These are phyloP conservation scores for Podospora bellae-mahoneyi DNA, from an alignment of 495 filamentous ascomycete genomes.

Conservation along the genomic window DNA sequence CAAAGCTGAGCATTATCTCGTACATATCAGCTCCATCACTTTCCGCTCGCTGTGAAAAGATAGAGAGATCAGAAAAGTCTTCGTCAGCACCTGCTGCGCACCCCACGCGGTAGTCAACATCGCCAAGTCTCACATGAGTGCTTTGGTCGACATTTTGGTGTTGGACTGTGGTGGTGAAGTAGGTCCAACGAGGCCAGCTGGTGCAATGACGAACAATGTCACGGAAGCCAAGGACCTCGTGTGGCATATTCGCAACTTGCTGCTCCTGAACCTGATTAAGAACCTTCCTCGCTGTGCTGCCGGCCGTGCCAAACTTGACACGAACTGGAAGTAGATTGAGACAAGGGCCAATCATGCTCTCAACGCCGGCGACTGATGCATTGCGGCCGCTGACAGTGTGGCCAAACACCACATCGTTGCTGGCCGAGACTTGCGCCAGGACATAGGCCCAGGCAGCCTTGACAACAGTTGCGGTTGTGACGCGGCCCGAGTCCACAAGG, in stretches of 20 bases:
- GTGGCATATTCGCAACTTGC: conserved; percentile 46
- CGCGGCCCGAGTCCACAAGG: conserved; percentile 28
- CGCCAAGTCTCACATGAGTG: conserved; percentile 13
- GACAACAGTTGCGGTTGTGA: conserved; percentile 51
- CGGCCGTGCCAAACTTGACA: conserved; percentile 40
- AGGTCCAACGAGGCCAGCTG: conserved; percentile 48
- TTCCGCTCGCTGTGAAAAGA: conserved; percentile 18
- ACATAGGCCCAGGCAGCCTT: conserved; percentile 57
- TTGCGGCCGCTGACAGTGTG: conserved; percentile 56
- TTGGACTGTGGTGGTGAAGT: conserved; percentile 30
- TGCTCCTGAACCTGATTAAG: conserved; percentile 57
- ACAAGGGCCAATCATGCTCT: conserved; percentile 47
- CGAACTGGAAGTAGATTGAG: conserved; percentile 59
- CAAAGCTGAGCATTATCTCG: conserved; percentile 24
- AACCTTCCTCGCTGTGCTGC: conserved; percentile 36
- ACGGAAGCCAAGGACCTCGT: conserved; percentile 52
- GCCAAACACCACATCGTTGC: conserved; percentile 53
- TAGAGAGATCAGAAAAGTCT: conserved; percentile 24
- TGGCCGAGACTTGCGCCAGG: conserved; percentile 45
- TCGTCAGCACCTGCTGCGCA: conserved; percentile 19
- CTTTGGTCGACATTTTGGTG: conserved; percentile 30
- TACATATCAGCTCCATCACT: conserved; percentile 13
- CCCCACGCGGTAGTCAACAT: conserved; percentile 20
- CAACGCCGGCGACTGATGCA: conserved; percentile 49
- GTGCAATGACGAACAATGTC: conserved; percentile 60